Evolutionary conservation across 352 stramenopile genomes (phyloP), one percentile per base, ranked within the genome.

Genomic region (Globisporangium emineosum): DNA sequence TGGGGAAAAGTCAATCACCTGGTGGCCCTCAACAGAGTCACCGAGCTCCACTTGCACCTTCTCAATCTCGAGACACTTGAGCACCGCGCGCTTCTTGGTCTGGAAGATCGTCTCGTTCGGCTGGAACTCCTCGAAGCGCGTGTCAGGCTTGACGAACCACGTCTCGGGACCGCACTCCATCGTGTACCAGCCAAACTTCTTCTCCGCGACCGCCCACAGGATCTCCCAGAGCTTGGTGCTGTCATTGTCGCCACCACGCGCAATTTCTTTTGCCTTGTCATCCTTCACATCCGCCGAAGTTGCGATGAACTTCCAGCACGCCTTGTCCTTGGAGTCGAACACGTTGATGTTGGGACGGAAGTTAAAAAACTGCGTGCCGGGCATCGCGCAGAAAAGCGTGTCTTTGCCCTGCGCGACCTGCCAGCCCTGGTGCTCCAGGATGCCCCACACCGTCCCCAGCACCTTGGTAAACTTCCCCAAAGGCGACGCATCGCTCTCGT

Each of bases 41-140:
- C 84, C 81, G 13, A 93, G 77, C 32, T 78, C 68, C 42, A 93
- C 79, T 13, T 68, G 68, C 32, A 86, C 72, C 10, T 83, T 69
- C 49, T 86, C 73, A 8, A 72, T 45, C 13, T 76, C 71, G 58
- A 93, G 60, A 62, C 78, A 88, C 65, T 90, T 83, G 57, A 90
- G 65, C 23, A 91, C 79, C 7, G 84, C 82, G 30, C 72, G 75
- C 67, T 90, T 89, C 70, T 91, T 90, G 54, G 59, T 83, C 73
- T 91, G 81, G 75, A 93, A 93, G 56, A 93, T 88, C 9, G 84
- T 93, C 51, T 89, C 81, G 61, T 93, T 93, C 15, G 84, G 84
- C 57, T 71, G 66, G 54, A 93, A 90, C 35, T 83, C 71, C 57
- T 82, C 70, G 57, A 93, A 93, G 47, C 75, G 70, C 21, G 81